A percentile compares a stretch with the other conserved stretches of the same genome.
Evolutionary conservation across 148 eudicot species (phyloP).

Genomic region (Spergularia bocconei): DNA sequence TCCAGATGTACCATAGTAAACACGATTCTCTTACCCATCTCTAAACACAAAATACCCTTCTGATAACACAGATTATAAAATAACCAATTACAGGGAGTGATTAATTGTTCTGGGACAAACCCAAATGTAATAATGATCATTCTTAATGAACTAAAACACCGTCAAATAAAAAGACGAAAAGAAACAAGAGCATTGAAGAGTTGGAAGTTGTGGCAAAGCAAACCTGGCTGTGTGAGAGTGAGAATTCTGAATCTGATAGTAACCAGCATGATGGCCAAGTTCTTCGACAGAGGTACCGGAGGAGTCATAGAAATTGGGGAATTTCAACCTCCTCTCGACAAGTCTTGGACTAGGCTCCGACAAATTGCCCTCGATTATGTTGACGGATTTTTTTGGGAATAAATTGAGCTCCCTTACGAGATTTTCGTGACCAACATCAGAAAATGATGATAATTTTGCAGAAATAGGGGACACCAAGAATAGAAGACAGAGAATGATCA

Average conservation of each 20-base stretch:
- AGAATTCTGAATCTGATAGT: slow-evolving; percentile 65
- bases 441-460: slow-evolving; percentile 8
- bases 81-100: no score
- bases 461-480: slow-evolving; percentile 26
- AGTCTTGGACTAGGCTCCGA: slow-evolving; percentile 26
- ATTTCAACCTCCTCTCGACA: slow-evolving; percentile 58
- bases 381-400: slow-evolving; percentile 56
- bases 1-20: no score
- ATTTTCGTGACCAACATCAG: slow-evolving; percentile 29
- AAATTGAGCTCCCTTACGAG: slow-evolving; percentile 64
- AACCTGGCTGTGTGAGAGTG: slow-evolving; percentile 78
- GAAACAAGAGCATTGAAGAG: neutral
- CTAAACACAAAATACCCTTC: no score
- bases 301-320: slow-evolving; percentile 50
- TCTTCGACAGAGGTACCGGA: slow-evolving; percentile 49
- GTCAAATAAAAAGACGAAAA: no score
- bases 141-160: no score
- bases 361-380: slow-evolving; percentile 35
- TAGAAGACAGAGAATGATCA: slow-evolving; percentile 4
- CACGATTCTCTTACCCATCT: no score
- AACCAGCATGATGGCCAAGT: slow-evolving; percentile 88
- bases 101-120: no score
- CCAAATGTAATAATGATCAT: no score
- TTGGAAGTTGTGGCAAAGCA: neutral
- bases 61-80: no score